Percentiles rank a stretch among this genome's conserved stretches.
These are phyloP conservation scores for Mycena filopes DNA, from an alignment of 768 basidiomycete genomes.

Conservation along the genomic window DNA sequence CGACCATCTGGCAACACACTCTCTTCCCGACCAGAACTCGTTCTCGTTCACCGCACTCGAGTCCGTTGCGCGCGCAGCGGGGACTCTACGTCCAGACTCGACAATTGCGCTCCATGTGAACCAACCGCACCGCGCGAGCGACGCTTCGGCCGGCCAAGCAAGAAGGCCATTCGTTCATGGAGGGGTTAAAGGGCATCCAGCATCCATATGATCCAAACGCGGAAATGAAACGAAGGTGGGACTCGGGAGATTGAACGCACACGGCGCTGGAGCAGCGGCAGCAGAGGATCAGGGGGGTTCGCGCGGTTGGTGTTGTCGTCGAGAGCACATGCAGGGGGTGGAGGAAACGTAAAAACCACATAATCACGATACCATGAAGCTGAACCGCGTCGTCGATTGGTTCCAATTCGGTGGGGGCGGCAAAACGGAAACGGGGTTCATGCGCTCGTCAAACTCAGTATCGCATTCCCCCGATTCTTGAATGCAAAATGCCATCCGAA, in stretches of 20 bases:
- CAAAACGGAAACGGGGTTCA: background rate
- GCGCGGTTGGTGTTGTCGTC: background rate
- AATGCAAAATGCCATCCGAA: conserved; percentile 2
- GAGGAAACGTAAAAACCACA: conserved; percentile 6
- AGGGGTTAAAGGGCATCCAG: conserved; percentile 18
- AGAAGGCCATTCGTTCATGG: background rate
- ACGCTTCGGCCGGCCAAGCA: background rate
- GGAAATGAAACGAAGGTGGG: conserved; percentile 24
- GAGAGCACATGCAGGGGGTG: background rate
- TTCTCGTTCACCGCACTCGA: conserved; percentile 1
- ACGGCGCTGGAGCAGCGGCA: background rate
- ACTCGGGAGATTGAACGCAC: background rate
- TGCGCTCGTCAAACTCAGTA: background rate
- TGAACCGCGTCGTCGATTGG: background rate
- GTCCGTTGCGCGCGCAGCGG: conserved; percentile 25
- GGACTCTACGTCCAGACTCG: conserved; percentile 12
- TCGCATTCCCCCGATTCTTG: background rate
- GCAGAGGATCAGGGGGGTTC: background rate
- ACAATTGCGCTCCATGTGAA: conserved; percentile 10
- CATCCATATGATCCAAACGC: no score
- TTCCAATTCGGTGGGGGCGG: no score
- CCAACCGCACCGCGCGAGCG: background rate
- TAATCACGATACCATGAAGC: background rate
- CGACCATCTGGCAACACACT: background rate
- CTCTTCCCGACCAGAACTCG: conserved; percentile 6